A percentile compares a stretch with the other conserved stretches of the same genome.
phyloP scores from a whole-genome alignment of 495 filamentous ascomycete species.

The Hypoxylon fragiforme region DNA sequence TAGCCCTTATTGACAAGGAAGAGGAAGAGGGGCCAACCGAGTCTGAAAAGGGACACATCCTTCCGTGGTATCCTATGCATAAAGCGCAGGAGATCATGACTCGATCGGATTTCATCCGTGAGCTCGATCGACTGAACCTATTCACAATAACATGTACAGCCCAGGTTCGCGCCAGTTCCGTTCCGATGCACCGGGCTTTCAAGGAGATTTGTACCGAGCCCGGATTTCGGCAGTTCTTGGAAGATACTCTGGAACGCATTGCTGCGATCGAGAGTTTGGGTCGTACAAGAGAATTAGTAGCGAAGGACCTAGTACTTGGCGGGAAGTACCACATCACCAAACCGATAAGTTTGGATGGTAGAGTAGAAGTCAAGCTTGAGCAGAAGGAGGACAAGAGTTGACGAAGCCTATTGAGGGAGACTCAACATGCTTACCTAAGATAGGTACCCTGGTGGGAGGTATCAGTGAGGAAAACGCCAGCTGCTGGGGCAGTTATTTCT shows the following conservation, averaged over 20 bases:
- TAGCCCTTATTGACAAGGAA: conserved; percentile 81
- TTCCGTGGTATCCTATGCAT: conserved; percentile 82
- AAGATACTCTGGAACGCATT: conserved; percentile 82
- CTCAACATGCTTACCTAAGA: too few species aligned
- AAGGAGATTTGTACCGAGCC: conserved; percentile 70
- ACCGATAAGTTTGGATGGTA: conserved; percentile 33
- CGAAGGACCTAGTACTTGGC: conserved; percentile 74
- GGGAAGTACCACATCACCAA: conserved; percentile 75
- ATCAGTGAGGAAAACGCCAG: too few species aligned
- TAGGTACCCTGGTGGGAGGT: too few species aligned
- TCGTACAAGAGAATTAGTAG: conserved; percentile 85
- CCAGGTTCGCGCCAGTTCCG: conserved; percentile 88
- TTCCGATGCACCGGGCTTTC: conserved; percentile 95
- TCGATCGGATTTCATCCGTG: conserved; percentile 88
- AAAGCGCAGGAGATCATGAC: conserved; percentile 90
- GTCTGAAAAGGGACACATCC: conserved; percentile 66
- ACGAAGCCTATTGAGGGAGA: too few species aligned
- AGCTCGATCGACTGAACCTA: conserved; percentile 89
- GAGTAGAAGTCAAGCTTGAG: conserved; percentile 33
- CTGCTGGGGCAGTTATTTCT: too few species aligned
- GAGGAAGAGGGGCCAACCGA: conserved; percentile 64
- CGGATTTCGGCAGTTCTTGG: conserved; percentile 79
- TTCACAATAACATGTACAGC: conserved; percentile 91
- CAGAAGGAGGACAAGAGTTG: conserved; percentile 23
- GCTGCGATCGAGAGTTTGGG: conserved; percentile 89